Conservation (phyloP, 129 eudicot species). For the Ambrosia artemisiifolia region DNA sequence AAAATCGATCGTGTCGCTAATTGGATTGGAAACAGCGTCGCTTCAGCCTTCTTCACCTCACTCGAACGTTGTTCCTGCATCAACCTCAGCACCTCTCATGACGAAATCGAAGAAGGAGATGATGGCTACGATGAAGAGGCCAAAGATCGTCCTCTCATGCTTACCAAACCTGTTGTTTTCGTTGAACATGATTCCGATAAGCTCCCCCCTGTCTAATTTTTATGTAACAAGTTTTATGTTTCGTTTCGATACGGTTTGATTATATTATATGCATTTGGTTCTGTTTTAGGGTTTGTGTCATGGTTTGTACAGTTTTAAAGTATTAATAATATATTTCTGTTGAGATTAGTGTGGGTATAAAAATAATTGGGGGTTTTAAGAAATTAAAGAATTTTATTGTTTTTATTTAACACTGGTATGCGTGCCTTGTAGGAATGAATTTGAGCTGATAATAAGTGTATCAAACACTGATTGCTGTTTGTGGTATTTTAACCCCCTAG, state of each 20-base stretch:
- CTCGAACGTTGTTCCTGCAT: conserved; percentile 78
- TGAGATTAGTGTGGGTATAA: too few relatives aligned
- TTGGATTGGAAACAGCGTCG: conserved; percentile 65
- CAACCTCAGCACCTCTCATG: conserved; percentile 58
- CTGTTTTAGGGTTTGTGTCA: too few relatives aligned
- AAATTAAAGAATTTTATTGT: not conserved
- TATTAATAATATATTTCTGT: too few relatives aligned
- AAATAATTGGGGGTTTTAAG: not conserved
- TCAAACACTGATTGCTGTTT: not conserved
- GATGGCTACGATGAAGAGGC: conserved; percentile 46
- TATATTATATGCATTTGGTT: too few relatives aligned
- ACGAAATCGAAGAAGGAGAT: conserved; percentile 44
- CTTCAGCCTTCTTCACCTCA: conserved; percentile 73
- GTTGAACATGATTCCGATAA: conserved; percentile 30
- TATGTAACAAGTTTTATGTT: not conserved
- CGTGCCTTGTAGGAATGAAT: not conserved
- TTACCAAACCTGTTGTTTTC: conserved; percentile 36
- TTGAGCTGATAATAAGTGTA: not conserved
- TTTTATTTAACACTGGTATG: too few relatives aligned
- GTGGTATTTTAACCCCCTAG: not conserved
- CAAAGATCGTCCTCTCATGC: conserved; percentile 62
- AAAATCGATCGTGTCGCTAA: conserved; percentile 58
- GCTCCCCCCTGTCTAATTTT: conserved; percentile 26
- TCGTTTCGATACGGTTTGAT: not conserved
- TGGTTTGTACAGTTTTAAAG: not conserved